Conservation (phyloP, 2,329 filamentous ascomycete genomes). For the Penicillium sp. region DNA sequence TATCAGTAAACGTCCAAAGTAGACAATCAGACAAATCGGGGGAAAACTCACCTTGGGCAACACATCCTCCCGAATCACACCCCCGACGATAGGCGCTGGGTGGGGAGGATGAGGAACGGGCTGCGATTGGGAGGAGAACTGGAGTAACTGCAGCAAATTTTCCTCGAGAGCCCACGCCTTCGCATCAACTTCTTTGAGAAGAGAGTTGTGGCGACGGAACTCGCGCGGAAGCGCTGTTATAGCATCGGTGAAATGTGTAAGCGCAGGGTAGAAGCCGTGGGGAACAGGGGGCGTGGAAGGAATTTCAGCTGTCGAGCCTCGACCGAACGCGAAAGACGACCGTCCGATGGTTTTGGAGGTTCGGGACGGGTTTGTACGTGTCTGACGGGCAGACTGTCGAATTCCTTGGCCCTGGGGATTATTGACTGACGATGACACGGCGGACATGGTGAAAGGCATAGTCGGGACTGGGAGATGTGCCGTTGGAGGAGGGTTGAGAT, state of each 20-base stretch:
- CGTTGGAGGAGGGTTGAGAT: slow-evolving; percentile 14
- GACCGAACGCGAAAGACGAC: slow-evolving; percentile 42
- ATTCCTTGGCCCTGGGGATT: slow-evolving; percentile 32
- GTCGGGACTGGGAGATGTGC: slow-evolving; percentile 14
- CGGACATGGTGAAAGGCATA: slow-evolving; percentile 24
- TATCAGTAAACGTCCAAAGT: slow-evolving; percentile 3
- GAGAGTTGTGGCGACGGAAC: slow-evolving; percentile 90
- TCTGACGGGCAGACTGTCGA: slow-evolving; percentile 46
- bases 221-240: slow-evolving; percentile 92
- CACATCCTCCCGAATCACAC: slow-evolving; percentile 37
- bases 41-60: slow-evolving; percentile 29
- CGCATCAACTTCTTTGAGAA: slow-evolving; percentile 95
- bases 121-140: slow-evolving; percentile 36
- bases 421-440: slow-evolving; percentile 28
- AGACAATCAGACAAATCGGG: neutral
- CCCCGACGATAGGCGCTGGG: slow-evolving; percentile 39
- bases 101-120: slow-evolving; percentile 35
- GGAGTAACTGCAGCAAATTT: slow-evolving; percentile 72
- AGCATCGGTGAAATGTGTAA: slow-evolving; percentile 81
- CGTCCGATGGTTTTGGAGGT: slow-evolving; percentile 48
- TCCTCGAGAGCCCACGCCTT: slow-evolving; percentile 91
- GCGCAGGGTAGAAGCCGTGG: slow-evolving; percentile 62
- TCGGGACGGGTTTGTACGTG: slow-evolving; percentile 51
- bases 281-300: slow-evolving; percentile 35
- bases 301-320: slow-evolving; percentile 30